Conservation (phyloP, 2,329 filamentous ascomycete species). For the Zarea fungicola region DNA sequence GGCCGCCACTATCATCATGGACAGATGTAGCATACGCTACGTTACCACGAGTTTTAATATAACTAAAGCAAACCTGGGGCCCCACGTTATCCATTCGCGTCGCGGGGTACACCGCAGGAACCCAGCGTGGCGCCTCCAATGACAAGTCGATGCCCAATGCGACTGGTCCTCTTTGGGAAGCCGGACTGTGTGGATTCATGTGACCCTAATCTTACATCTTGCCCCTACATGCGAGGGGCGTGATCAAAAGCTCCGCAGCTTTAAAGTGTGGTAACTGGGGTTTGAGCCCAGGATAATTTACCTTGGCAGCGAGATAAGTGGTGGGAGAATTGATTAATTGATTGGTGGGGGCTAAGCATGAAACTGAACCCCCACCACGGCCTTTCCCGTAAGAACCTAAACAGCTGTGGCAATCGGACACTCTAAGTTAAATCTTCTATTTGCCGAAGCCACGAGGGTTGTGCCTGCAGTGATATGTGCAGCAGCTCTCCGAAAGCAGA, state of each 20-base stretch:
- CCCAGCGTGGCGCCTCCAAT: constrained; percentile 1
- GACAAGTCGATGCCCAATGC: neutral
- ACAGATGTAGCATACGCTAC: constrained; percentile 5
- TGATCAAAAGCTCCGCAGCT: neutral
- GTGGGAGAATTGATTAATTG: constrained; percentile 5
- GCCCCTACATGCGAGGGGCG: neutral
- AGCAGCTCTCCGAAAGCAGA: neutral
- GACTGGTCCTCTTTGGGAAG: constrained; percentile 7
- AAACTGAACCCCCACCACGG: neutral
- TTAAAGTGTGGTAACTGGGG: too few relatives aligned
- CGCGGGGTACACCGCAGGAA: constrained; percentile 5
- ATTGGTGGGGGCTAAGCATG: neutral
- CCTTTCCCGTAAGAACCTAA: too few relatives aligned
- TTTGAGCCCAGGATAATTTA: too few relatives aligned
- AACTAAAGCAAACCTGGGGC: neutral
- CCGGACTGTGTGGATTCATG: neutral
- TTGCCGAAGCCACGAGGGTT: too few relatives aligned
- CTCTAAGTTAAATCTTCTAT: too few relatives aligned
- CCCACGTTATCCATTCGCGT: neutral
- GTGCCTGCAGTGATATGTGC: neutral
- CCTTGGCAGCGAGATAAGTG: neutral
- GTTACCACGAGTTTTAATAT: constrained; percentile 10
- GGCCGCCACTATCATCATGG: too few relatives aligned
- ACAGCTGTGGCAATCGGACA: too few relatives aligned
- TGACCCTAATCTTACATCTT: neutral